Conservation (phyloP, 202 grass and related monocot genomes). For the Brachypodium distachyon region DNA sequence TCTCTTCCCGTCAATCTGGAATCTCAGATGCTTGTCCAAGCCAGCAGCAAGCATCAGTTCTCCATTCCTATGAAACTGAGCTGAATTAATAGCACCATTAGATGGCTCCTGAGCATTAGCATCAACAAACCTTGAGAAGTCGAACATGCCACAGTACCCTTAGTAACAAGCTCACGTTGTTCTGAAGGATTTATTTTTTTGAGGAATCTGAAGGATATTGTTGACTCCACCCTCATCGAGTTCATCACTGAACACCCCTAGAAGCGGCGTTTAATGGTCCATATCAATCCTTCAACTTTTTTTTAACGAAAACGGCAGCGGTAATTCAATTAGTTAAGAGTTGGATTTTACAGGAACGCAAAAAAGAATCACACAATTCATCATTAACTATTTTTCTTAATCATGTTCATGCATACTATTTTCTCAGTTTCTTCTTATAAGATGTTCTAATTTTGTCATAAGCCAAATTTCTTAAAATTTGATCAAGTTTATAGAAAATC, state of each 20-base stretch:
- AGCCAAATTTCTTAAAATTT: too few species aligned
- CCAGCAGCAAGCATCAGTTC: constrained; percentile 70
- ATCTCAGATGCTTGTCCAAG: constrained; percentile 55
- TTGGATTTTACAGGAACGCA: too few species aligned
- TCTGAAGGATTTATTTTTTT: too few species aligned
- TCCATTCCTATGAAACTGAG: constrained; percentile 79
- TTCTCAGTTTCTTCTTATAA: too few species aligned
- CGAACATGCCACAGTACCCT: constrained; percentile 28
- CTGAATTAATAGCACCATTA: constrained; percentile 58
- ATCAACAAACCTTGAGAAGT: constrained; percentile 66
- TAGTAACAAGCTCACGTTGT: background rate
- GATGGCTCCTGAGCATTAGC: constrained; percentile 62
- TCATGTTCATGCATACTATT: too few species aligned
- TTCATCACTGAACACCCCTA: background rate
- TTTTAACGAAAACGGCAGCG: too few species aligned
- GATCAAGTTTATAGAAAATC: too few species aligned
- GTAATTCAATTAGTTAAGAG: too few species aligned
- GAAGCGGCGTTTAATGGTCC: constrained; percentile 5
- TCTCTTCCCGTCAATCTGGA: constrained; percentile 73
- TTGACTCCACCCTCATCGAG: constrained; percentile 14
- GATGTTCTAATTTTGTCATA: too few species aligned
- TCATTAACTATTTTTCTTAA: too few species aligned
- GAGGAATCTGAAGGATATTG: constrained; percentile 33
- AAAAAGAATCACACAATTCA: too few species aligned
- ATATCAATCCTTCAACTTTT: too few species aligned